phyloP scores from a whole-genome alignment of 805 yeast species.

The Wickerhamiella bombiphila region DNA sequence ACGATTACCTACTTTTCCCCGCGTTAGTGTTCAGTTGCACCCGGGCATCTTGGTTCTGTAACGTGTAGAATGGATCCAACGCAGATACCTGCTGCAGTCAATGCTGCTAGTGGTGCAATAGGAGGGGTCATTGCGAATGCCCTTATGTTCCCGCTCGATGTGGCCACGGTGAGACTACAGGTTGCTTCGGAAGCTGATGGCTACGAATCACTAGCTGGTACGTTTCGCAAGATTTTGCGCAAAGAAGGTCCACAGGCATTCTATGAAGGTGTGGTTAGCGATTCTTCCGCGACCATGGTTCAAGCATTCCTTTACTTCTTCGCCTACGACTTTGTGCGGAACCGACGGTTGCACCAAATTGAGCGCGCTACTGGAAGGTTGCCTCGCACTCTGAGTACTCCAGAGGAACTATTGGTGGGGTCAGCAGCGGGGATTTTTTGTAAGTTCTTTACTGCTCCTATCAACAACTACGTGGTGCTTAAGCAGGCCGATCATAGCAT shows the following conservation, averaged over 20 bases:
- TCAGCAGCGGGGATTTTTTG: constrained; percentile 23
- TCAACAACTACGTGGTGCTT: constrained; percentile 21
- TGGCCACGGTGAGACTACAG: constrained; percentile 23
- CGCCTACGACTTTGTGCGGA: constrained; percentile 21
- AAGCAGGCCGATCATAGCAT: constrained; percentile 18
- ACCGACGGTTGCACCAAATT: constrained; percentile 13
- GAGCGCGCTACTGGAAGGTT: constrained; percentile 12
- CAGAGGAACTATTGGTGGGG: constrained; percentile 21
- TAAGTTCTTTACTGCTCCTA: constrained; percentile 21
- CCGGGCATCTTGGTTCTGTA: neutral
- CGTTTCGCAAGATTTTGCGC: constrained; percentile 51
- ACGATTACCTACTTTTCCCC: too few relatives aligned
- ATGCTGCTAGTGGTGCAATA: constrained; percentile 22
- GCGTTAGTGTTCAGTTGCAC: too few relatives aligned
- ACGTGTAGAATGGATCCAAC: neutral
- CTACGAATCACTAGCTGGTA: constrained; percentile 59
- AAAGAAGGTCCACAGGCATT: constrained; percentile 62
- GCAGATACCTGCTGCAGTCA: constrained; percentile 19
- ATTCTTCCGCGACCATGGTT: constrained; percentile 19
- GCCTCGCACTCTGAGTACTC: constrained; percentile 20
- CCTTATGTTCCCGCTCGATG: constrained; percentile 21
- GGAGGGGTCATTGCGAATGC: constrained; percentile 23
- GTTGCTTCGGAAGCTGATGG: constrained; percentile 18
- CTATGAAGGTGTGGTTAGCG: constrained; percentile 60
- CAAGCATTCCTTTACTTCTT: constrained; percentile 24